Conservation (phyloP, 768 basidiomycete genomes). For the Tylopilus rubrobrunneus region DNA sequence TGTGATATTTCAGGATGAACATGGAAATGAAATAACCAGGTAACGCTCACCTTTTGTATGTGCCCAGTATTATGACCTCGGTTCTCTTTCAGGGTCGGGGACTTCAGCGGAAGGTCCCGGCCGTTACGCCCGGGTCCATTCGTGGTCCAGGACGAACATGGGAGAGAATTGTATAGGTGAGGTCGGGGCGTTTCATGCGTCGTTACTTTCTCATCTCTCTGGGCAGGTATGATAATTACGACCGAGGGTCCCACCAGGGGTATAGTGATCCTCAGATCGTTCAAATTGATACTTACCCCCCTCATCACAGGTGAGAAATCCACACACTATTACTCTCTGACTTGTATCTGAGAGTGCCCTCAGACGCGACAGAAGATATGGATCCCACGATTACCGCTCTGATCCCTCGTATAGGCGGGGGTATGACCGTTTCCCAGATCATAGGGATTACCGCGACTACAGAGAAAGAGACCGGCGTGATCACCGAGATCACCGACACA, state of each 20-base stretch:
- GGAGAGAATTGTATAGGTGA: constrained; percentile 57
- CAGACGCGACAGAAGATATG: constrained; percentile 25
- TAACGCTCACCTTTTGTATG: constrained; percentile 19
- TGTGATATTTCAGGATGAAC: constrained; percentile 65
- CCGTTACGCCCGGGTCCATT: constrained; percentile 38
- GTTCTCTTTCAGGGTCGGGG: constrained; percentile 42
- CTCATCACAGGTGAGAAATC: constrained; percentile 19
- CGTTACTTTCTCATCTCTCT: constrained; percentile 1
- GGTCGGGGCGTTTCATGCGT: background rate
- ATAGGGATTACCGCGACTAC: constrained; percentile 21
- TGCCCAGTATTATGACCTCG: background rate
- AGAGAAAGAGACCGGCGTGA: constrained; percentile 19
- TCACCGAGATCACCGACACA: constrained; percentile 20
- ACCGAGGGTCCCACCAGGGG: constrained; percentile 21
- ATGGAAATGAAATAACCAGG: constrained; percentile 63
- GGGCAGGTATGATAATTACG: constrained; percentile 25
- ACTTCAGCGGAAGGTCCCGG: constrained; percentile 36
- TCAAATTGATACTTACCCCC: constrained; percentile 19
- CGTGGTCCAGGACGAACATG: constrained; percentile 57
- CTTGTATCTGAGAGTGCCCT: constrained; percentile 6
- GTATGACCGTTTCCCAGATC: constrained; percentile 19
- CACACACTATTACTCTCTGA: background rate
- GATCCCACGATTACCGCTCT: constrained; percentile 20
- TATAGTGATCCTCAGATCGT: constrained; percentile 27
- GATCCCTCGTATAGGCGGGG: constrained; percentile 23